Evolutionary conservation across 139 green algal genomes (phyloP).

Genomic region (Chlorella sp.): DNA sequence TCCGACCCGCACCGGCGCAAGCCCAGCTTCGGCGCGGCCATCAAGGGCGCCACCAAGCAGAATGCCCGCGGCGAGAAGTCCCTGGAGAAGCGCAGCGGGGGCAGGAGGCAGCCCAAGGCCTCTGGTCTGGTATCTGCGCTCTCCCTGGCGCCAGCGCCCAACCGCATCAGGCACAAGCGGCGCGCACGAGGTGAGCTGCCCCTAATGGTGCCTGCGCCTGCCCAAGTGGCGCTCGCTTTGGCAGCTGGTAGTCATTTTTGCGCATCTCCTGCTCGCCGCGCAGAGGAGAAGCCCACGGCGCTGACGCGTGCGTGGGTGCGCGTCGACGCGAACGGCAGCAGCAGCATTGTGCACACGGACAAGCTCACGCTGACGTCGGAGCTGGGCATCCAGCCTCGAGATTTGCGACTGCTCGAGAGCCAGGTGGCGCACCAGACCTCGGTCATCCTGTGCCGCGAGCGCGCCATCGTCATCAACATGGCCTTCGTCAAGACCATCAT

Average conservation of each 20-base stretch:
- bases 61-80: neutral
- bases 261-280: too few species aligned
- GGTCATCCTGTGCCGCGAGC: slow-evolving; percentile 24
- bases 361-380: neutral
- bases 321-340: neutral
- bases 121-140: neutral
- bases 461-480: slow-evolving; percentile 30
- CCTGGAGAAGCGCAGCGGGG: neutral
- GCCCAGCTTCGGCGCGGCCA: neutral
- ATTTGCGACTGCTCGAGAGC: slow-evolving; percentile 27
- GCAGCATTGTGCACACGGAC: neutral
- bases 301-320: slow-evolving; percentile 6
- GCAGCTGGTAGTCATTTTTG: too few species aligned
- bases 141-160: neutral
- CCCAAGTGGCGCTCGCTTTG: too few species aligned
- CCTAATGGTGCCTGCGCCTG: too few species aligned
- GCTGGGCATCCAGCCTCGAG: slow-evolving; percentile 12
- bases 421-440: slow-evolving; percentile 16
- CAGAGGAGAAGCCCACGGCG: neutral
- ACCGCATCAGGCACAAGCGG: neutral
- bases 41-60: neutral
- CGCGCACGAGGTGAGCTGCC: neutral
- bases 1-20: too few species aligned
- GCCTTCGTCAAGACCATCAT: slow-evolving; percentile 31
- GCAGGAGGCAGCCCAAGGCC: neutral